A percentile compares a stretch with the other conserved stretches of the same genome.
These are phyloP conservation scores for Fusarium denticulatum DNA, from an alignment of 2,329 filamentous ascomycete genomes.

Conservation along the genomic window DNA sequence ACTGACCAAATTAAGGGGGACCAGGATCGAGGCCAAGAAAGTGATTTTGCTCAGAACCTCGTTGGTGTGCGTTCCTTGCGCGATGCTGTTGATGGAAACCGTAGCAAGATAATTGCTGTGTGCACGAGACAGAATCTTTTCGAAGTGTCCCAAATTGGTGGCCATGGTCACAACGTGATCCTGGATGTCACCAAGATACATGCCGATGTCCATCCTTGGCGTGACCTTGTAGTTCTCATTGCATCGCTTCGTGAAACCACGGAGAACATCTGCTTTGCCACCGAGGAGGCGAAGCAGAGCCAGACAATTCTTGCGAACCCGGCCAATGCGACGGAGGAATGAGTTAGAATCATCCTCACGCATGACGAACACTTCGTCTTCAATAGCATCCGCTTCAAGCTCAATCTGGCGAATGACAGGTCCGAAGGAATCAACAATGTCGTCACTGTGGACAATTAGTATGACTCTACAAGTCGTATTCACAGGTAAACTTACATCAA, in stretches of 20 bases:
- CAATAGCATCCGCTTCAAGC: slow-evolving; percentile 87
- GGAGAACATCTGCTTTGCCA: slow-evolving; percentile 98
- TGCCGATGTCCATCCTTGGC: slow-evolving; percentile 92
- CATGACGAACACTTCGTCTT: slow-evolving; percentile 94
- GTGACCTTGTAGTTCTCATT: slow-evolving; percentile 97
- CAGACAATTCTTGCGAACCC: slow-evolving; percentile 94
- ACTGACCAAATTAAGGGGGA: slow-evolving; percentile 92
- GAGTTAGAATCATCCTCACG: slow-evolving; percentile 88
- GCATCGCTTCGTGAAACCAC: slow-evolving; percentile 97
- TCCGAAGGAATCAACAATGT: slow-evolving; percentile 96
- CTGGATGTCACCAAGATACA: slow-evolving; percentile 97
- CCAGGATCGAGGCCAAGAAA: slow-evolving; percentile 91
- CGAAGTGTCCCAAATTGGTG: slow-evolving; percentile 93
- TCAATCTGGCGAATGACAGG: slow-evolving; percentile 90
- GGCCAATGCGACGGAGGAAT: slow-evolving; percentile 88
- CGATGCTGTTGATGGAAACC: slow-evolving; percentile 89
- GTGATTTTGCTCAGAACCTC: slow-evolving; percentile 94
- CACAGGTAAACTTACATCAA: slow-evolving; percentile 75
- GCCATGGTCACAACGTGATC: slow-evolving; percentile 99
- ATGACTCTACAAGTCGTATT: slow-evolving; percentile 25
- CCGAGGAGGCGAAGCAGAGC: slow-evolving; percentile 90
- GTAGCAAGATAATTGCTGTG: slow-evolving; percentile 98
- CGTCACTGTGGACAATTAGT: slow-evolving; percentile 68
- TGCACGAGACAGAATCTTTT: slow-evolving; percentile 94
- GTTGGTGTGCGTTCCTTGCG: slow-evolving; percentile 88